These are phyloP conservation scores for Sporothrix pallida DNA, from an alignment of 2,329 filamentous ascomycete genomes.

Conservation along the genomic window DNA sequence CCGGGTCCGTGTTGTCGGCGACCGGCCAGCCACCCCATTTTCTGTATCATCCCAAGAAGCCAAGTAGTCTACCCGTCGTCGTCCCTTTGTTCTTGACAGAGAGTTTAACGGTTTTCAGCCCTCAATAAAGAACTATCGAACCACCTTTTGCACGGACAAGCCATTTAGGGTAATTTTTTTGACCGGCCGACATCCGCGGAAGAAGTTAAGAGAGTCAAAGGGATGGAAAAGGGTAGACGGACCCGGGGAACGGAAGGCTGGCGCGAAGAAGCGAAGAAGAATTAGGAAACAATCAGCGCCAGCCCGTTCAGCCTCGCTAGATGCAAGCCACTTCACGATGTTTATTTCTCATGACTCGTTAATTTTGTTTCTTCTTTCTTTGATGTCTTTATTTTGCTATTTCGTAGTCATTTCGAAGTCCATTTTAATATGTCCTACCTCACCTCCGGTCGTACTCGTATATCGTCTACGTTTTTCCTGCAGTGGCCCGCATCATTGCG, in stretches of 20 bases:
- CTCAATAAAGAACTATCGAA: neutral
- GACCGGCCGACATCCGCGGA: neutral
- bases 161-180: neutral
- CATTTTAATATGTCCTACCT: neutral
- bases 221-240: neutral
- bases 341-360: neutral
- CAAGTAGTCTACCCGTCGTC: neutral
- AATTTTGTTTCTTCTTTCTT: neutral
- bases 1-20: neutral
- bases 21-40: neutral
- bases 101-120: too few relatives aligned
- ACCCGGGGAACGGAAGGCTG: neutral
- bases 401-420: neutral
- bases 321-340: neutral
- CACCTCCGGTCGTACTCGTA: neutral
- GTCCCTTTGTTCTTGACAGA: neutral
- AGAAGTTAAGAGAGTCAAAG: neutral
- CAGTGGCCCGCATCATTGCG: neutral
- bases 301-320: neutral
- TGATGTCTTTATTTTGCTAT: neutral
- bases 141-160: neutral
- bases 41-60: neutral
- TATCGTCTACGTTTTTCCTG: neutral
- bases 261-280: neutral
- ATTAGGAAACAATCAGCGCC: conserved; percentile 23